Evolutionary conservation across 768 basidiomycete species (phyloP).

Genomic region (Clavaria fumosa): DNA sequence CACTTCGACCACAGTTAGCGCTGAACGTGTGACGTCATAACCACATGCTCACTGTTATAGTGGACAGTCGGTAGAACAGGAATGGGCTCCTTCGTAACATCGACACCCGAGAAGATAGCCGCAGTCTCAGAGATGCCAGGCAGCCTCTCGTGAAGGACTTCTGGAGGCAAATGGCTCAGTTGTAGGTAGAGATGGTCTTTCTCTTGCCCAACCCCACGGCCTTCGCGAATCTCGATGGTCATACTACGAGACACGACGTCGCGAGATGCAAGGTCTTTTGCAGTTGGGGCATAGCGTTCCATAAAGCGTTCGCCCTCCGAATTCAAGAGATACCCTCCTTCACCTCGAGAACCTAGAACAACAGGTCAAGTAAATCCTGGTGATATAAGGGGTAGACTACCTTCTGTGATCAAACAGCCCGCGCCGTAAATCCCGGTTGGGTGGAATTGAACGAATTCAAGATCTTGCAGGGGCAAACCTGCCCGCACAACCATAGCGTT

Average conservation of each 20-base stretch:
- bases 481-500: constrained; percentile 98
- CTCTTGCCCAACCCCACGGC: constrained; percentile 95
- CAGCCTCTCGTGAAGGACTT: constrained; percentile 88
- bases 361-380: background rate
- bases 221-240: constrained; percentile 98
- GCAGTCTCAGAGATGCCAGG: constrained; percentile 99
- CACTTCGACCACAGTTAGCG: constrained; percentile 30
- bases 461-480: constrained; percentile 89
- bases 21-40: constrained; percentile 7
- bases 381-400: constrained; percentile 23
- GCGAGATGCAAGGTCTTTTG: constrained; percentile 97
- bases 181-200: constrained; percentile 97
- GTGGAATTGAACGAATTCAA: constrained; percentile 99
- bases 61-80: constrained; percentile 97
- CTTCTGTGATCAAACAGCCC: constrained; percentile 97
- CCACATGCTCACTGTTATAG: constrained; percentile 72
- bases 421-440: constrained; percentile 99
- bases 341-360: constrained; percentile 80
- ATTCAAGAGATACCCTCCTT: constrained; percentile 97
- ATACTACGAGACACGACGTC: constrained; percentile 99
- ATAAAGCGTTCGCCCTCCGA: constrained; percentile 99
- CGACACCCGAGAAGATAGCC: constrained; percentile 96
- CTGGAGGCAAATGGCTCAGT: constrained; percentile 91
- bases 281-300: constrained; percentile 99
- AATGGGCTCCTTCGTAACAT: constrained; percentile 99